Percentiles rank a stretch among this genome's conserved stretches.
These are phyloP conservation scores for Piedraia hortae DNA, from an alignment of 2,329 filamentous ascomycete species.

Conservation along the genomic window DNA sequence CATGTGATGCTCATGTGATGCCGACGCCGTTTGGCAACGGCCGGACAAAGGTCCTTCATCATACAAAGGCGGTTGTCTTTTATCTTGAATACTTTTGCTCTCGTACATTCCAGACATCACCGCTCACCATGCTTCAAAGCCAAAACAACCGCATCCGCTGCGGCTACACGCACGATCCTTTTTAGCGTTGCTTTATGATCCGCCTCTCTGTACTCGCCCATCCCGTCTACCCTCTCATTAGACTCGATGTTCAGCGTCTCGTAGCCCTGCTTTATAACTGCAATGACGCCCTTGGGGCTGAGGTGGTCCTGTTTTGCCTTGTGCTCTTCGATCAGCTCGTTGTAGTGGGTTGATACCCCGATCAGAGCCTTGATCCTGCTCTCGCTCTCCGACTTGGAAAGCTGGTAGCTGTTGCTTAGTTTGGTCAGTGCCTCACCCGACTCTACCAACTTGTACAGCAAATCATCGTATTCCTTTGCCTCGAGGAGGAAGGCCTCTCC, in stretches of 20 bases:
- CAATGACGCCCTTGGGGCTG: conserved; percentile 58
- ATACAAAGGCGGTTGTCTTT: too few species aligned
- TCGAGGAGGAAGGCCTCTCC: conserved; percentile 81
- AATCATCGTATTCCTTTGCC: conserved; percentile 68
- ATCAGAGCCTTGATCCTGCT: conserved; percentile 66
- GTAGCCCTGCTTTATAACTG: conserved; percentile 88
- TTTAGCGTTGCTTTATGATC: conserved; percentile 67
- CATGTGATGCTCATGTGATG: too few species aligned
- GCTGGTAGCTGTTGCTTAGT: conserved; percentile 50
- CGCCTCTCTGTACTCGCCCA: conserved; percentile 65
- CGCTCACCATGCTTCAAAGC: conserved; percentile 4
- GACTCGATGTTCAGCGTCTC: conserved; percentile 81
- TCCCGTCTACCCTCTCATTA: conserved; percentile 38
- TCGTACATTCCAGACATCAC: too few species aligned
- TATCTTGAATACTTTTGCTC: too few species aligned
- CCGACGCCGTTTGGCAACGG: too few species aligned
- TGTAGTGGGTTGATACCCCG: conserved; percentile 62
- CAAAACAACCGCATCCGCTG: conserved; percentile 29
- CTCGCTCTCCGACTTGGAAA: conserved; percentile 13
- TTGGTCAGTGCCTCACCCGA: conserved; percentile 56
- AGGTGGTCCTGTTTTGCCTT: conserved; percentile 30
- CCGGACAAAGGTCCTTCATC: too few species aligned
- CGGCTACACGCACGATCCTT: conserved; percentile 55
- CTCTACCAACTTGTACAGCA: conserved; percentile 97
- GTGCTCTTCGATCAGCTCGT: conserved; percentile 42